These are phyloP conservation scores for Ustilago vetiveriae DNA, from an alignment of 1,284 basidiomycete species.

Conservation along the genomic window DNA sequence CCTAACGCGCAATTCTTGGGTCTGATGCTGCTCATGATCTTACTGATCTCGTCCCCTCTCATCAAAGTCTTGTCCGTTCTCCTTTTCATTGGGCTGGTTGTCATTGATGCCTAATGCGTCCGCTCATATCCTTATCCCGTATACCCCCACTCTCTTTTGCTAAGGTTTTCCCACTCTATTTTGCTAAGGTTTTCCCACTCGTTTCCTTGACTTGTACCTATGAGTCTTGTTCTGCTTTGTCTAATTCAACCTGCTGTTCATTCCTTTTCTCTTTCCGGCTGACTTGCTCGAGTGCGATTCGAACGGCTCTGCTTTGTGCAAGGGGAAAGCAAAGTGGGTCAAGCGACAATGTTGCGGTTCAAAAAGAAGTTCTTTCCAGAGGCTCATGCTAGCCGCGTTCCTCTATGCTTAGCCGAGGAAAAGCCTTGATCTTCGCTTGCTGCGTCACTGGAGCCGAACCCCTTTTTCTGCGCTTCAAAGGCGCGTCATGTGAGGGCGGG, in stretches of 20 bases:
- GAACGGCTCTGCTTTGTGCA: too few relatives aligned
- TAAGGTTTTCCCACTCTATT: too few relatives aligned
- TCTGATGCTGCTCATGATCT: conserved; percentile 36
- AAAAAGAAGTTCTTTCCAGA: too few relatives aligned
- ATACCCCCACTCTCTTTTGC: background rate
- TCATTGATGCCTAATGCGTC: conserved; percentile 10
- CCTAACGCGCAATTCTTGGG: conserved; percentile 39
- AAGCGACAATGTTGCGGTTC: too few relatives aligned
- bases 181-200: background rate
- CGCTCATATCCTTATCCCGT: background rate
- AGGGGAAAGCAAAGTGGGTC: too few relatives aligned
- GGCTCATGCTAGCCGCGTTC: too few relatives aligned
- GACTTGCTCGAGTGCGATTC: too few relatives aligned
- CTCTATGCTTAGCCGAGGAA: background rate
- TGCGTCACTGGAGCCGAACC: too few relatives aligned
- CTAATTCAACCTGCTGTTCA: too few relatives aligned
- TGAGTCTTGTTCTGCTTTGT: background rate
- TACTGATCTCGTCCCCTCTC: conserved; percentile 42
- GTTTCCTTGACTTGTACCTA: background rate
- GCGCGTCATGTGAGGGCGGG: too few relatives aligned
- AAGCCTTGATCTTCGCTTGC: background rate
- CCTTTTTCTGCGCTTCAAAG: too few relatives aligned
- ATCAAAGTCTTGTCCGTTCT: conserved; percentile 46
- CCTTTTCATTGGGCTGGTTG: conserved; percentile 23
- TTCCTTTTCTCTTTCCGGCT: too few relatives aligned